Percentiles rank a stretch among this genome's conserved stretches.
Evolutionary conservation across 2,329 filamentous ascomycete genomes (phyloP).

Genomic region (Colletotrichum sp.): DNA sequence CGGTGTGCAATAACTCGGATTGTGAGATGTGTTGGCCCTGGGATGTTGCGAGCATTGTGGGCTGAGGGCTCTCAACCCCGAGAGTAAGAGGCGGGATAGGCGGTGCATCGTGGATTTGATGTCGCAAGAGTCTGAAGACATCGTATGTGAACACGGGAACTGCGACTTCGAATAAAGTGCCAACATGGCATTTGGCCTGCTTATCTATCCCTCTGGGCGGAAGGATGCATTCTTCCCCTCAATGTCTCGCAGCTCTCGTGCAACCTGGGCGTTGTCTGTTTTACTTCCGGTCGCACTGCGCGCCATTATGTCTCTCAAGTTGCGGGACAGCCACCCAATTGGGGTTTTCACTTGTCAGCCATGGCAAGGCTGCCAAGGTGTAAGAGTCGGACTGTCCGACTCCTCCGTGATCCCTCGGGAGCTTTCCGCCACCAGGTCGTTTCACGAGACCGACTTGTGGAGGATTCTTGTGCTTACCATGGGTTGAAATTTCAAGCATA

Average conservation of each 20-base stretch:
- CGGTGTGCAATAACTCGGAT: accelerated
- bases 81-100: background rate
- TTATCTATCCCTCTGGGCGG: background rate
- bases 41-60: background rate
- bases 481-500: background rate
- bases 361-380: background rate
- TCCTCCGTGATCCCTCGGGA: background rate
- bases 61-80: background rate
- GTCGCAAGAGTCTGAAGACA: background rate
- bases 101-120: background rate
- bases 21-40: background rate
- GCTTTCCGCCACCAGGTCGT: background rate
- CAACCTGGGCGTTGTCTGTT: background rate
- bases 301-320: background rate
- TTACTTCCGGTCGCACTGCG: background rate
- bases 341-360: background rate
- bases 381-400: background rate
- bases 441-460: background rate
- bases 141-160: background rate
- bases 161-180: background rate
- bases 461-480: background rate
- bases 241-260: background rate
- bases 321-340: background rate
- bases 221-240: background rate
- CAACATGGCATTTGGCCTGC: background rate